Evolutionary conservation across 208 protist species (phyloP).

Genomic region (Crithidia fasciculata): DNA sequence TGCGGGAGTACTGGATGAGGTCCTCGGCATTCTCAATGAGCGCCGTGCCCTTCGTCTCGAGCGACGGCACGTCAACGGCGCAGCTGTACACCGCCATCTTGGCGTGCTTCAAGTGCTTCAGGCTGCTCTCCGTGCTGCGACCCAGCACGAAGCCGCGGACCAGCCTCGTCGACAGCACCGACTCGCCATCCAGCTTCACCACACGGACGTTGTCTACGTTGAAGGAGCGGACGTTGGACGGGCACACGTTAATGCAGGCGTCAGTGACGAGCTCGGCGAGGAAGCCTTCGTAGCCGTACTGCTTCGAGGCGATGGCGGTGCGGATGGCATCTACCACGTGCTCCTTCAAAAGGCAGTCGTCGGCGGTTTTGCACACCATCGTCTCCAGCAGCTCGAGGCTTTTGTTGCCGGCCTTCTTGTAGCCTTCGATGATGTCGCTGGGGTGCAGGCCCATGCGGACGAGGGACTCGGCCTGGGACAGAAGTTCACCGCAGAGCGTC

Average conservation of each 20-base stretch:
- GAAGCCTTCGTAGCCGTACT: slow-evolving; percentile 97
- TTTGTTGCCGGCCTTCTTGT: slow-evolving; percentile 95
- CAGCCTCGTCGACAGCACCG: slow-evolving; percentile 92
- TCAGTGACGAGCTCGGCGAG: slow-evolving; percentile 95
- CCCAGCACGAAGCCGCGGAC: slow-evolving; percentile 98
- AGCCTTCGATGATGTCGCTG: slow-evolving; percentile 98
- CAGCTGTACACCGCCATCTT: slow-evolving; percentile 99
- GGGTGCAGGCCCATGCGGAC: slow-evolving; percentile 98
- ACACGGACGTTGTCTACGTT: slow-evolving; percentile 99
- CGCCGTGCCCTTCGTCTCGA: slow-evolving; percentile 99
- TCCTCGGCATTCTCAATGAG: slow-evolving; percentile 98
- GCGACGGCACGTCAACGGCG: slow-evolving; percentile 96
- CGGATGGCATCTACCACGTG: slow-evolving; percentile 76
- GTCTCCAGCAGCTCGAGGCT: slow-evolving; percentile 91
- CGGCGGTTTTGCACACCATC: slow-evolving; percentile 66
- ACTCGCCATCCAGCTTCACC: slow-evolving; percentile 98
- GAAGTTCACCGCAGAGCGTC: slow-evolving; percentile 98
- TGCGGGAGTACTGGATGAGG: slow-evolving; percentile 95
- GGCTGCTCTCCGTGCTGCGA: slow-evolving; percentile 90
- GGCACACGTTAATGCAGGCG: slow-evolving; percentile 97
- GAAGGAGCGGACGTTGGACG: slow-evolving; percentile 96
- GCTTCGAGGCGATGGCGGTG: slow-evolving; percentile 94
- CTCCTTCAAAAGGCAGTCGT: slow-evolving; percentile 88
- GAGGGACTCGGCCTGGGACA: slow-evolving; percentile 97
- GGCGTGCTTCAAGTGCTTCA: slow-evolving; percentile 94